These are phyloP conservation scores for Scenedesmus sp. DNA, from an alignment of 163 green algal species.

Conservation along the genomic window DNA sequence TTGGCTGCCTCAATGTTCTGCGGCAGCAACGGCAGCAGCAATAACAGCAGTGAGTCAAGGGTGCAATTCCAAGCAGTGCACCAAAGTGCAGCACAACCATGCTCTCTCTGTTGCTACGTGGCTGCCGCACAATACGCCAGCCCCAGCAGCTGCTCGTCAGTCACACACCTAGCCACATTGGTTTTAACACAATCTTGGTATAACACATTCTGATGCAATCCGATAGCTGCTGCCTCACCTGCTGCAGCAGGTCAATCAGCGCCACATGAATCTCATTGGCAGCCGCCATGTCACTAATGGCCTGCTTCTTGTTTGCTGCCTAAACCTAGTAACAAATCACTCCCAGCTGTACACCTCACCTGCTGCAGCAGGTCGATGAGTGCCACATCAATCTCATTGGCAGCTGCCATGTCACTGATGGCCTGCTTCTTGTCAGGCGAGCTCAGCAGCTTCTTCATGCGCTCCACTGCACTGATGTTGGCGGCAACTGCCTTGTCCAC, in stretches of 20 bases:
- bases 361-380: constrained; percentile 91
- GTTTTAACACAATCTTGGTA: no score
- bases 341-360: constrained; percentile 77
- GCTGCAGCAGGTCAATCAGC: constrained; percentile 85
- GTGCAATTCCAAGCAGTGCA: no score
- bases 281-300: constrained; percentile 73
- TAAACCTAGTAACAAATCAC: not conserved
- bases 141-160: no score
- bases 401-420: constrained; percentile 86
- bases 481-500: constrained; percentile 73
- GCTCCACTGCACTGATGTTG: constrained; percentile 65
- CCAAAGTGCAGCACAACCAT: no score
- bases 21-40: constrained; percentile 52
- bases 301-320: no score
- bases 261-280: constrained; percentile 85
- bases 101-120: no score
- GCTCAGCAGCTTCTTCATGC: constrained; percentile 85
- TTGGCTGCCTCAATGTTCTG: constrained; percentile 87
- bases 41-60: not conserved
- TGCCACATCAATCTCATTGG: constrained; percentile 87
- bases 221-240: not conserved
- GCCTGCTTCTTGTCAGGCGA: constrained; percentile 89
- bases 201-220: no score
- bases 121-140: no score
- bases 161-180: no score